Conservation (phyloP, 768 basidiomycete genomes). For the Leccinum rimulosum region DNA sequence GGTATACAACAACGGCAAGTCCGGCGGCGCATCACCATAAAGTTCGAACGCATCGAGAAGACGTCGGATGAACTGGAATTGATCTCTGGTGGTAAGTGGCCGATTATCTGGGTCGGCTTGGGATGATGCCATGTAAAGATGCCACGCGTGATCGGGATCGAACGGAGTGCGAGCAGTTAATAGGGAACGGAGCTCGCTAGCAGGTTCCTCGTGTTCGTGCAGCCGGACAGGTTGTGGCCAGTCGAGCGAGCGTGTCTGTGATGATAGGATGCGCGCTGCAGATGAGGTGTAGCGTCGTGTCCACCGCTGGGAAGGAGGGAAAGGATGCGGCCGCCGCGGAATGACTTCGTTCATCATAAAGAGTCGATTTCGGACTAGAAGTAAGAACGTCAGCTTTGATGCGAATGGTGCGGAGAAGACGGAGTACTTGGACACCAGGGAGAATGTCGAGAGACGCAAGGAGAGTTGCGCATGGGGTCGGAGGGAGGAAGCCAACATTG, state of each 20-base stretch:
- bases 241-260: constrained; percentile 13
- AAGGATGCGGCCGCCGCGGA: constrained; percentile 23
- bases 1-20: constrained; percentile 22
- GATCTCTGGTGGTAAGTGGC: constrained; percentile 22
- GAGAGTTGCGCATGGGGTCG: constrained; percentile 39
- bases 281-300: constrained; percentile 24
- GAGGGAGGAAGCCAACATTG: constrained; percentile 20
- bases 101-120: constrained; percentile 8
- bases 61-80: constrained; percentile 28
- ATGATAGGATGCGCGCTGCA: constrained; percentile 16
- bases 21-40: constrained; percentile 10
- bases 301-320: constrained; percentile 14
- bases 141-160: constrained; percentile 41
- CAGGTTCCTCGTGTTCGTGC: constrained; percentile 6
- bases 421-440: constrained; percentile 47
- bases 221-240: constrained; percentile 1
- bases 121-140: constrained; percentile 29
- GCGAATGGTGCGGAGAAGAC: constrained; percentile 1
- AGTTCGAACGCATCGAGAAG: constrained; percentile 18
- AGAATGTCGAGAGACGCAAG: constrained; percentile 46
- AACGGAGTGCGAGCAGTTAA: constrained; percentile 22
- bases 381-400: constrained; percentile 7
- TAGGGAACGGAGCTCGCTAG: constrained; percentile 19
- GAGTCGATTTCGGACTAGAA: constrained; percentile 34
- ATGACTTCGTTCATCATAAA: constrained; percentile 38